Conservation (phyloP, 225 moss, liverwort and hornwort species). For the Straminergon stramineum region DNA sequence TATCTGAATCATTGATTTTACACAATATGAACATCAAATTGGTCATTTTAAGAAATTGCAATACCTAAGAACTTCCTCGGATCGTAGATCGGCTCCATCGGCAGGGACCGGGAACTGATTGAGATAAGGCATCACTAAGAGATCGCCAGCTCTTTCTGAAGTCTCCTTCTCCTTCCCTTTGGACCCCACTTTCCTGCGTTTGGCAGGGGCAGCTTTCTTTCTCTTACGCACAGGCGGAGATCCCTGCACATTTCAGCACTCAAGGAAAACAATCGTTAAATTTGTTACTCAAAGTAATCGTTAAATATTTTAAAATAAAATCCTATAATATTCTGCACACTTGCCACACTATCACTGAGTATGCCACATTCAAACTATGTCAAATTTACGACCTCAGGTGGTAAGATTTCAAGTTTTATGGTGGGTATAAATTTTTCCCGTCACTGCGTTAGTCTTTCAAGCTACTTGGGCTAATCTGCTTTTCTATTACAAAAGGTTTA, state of each 20-base stretch:
- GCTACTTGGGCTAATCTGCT: neutral
- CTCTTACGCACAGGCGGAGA: constrained; percentile 42
- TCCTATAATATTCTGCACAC: neutral
- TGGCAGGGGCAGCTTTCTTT: constrained; percentile 52
- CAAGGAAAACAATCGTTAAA: neutral
- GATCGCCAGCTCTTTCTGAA: constrained; percentile 50
- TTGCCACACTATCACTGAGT: neutral
- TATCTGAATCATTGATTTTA: neutral
- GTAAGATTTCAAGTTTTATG: neutral
- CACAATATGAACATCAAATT: neutral
- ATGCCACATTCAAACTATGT: neutral
- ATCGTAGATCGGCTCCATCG: constrained; percentile 38
- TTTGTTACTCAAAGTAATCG: too few species aligned
- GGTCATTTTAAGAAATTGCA: neutral
- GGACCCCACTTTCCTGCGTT: constrained; percentile 48
- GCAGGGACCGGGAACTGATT: constrained; percentile 63
- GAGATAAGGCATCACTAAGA: constrained; percentile 61
- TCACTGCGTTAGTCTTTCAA: neutral
- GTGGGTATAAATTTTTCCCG: neutral
- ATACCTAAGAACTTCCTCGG: constrained; percentile 44
- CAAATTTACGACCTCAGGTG: neutral
- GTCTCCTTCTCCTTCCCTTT: constrained; percentile 55
- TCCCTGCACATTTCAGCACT: constrained; percentile 22
- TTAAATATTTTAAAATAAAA: neutral
- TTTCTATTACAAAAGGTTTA: neutral